Evolutionary conservation across 768 basidiomycete genomes (phyloP), one percentile per base, ranked within the genome.

Genomic region (Termitomyces titanicus): DNA sequence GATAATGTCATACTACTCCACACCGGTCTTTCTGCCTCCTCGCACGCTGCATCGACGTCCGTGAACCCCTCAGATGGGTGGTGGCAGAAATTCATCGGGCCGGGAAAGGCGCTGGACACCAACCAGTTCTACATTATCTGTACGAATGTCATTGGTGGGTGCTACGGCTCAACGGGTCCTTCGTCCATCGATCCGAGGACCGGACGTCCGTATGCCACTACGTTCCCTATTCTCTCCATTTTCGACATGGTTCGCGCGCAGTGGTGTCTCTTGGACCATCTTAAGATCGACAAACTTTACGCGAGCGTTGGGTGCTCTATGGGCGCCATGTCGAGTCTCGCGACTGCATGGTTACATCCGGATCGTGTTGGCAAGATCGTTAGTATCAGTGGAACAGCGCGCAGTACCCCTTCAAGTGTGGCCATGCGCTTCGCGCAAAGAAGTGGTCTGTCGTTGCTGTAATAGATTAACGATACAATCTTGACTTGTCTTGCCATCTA

Each of bases 41-140:
- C 94, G 0, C 97, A 99, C 72, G 93, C 94, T 0, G 91, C 93
- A 3, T 86, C 90, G 20, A 94, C 94, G 0, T 65, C 76, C 3
- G 68, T 75, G 3, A 99, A 96, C 62, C 80, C 88, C 1, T 71
- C 89, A 0, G 85, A 89, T 9, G 96, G 97, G 4, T 99, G 97
- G 97, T 99, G 97, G 97, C 92, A 98, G 72, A 88, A 89, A 64
- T 99, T 98, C 72, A 94, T 99, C 61, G 97, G 97, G 0, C 94
- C 96, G 4, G 92, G 92, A 48, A 93, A 89, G 64, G 85, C 95
- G 10, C 77, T 99, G 39, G 97, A 99, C 76, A 98, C 97, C 6
- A 77, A 94, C 65, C 81, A 85, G 51, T 97, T 89, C 77, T 98
- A 91, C 71, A 75, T 98, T 67, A 83, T 99, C 40, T 99, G 97